A percentile compares a stretch with the other conserved stretches of the same genome.
These are phyloP conservation scores for Macrolepiota fuliginosa DNA, from an alignment of 768 basidiomycete genomes.

Conservation along the genomic window DNA sequence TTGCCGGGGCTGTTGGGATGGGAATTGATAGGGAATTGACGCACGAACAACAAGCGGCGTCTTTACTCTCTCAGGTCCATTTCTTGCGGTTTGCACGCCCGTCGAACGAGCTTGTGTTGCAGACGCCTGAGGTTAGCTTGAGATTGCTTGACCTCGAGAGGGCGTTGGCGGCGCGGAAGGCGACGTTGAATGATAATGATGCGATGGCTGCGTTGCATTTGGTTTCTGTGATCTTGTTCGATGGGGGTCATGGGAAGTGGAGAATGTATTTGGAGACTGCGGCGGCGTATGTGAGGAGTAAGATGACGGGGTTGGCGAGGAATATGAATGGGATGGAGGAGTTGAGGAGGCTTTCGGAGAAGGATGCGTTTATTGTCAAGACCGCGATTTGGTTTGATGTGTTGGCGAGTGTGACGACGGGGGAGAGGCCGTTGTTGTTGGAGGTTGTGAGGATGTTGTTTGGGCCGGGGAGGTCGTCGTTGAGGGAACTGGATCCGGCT, in stretches of 20 bases:
- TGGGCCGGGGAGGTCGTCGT: slow-evolving; percentile 38
- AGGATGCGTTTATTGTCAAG: slow-evolving; percentile 74
- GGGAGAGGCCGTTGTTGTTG: slow-evolving; percentile 55
- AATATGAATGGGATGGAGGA: slow-evolving; percentile 44
- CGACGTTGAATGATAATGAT: slow-evolving; percentile 50
- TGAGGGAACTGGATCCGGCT: slow-evolving; percentile 26
- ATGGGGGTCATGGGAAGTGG: slow-evolving; percentile 74
- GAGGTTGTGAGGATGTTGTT: slow-evolving; percentile 56
- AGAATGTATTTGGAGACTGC: slow-evolving; percentile 62
- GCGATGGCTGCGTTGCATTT: slow-evolving; percentile 78
- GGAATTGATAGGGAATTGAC: background rate
- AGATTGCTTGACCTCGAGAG: slow-evolving; percentile 25
- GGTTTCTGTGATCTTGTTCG: slow-evolving; percentile 76
- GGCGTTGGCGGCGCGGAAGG: slow-evolving; percentile 14
- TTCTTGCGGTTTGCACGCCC: slow-evolving; percentile 1
- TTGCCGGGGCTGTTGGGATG: slow-evolving; percentile 17
- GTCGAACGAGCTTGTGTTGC: slow-evolving; percentile 7
- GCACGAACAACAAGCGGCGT: slow-evolving; percentile 4
- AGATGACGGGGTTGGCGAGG: slow-evolving; percentile 38
- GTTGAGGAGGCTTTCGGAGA: slow-evolving; percentile 35
- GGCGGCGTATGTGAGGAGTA: slow-evolving; percentile 46
- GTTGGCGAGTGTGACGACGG: slow-evolving; percentile 72
- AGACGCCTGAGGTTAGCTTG: slow-evolving; percentile 12
- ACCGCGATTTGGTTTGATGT: slow-evolving; percentile 89
- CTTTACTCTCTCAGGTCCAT: slow-evolving; percentile 5